Conservation (phyloP, 768 basidiomycete genomes). For the Inosperma sp. region DNA sequence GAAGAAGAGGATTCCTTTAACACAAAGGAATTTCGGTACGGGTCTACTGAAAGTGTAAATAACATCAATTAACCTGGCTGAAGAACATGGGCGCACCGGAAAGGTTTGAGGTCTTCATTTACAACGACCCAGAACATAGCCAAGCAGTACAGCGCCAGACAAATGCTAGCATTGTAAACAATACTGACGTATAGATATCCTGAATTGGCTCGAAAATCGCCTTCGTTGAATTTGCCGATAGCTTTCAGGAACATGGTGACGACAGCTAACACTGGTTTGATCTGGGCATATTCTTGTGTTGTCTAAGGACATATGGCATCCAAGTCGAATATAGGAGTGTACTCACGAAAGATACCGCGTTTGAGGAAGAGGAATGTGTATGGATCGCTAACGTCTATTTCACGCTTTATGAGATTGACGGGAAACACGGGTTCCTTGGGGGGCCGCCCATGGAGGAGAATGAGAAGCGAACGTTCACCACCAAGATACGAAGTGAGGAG, state of each 20-base stretch:
- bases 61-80: background rate
- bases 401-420: slow-evolving; percentile 71
- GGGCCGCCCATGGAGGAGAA: slow-evolving; percentile 84
- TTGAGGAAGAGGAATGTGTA: slow-evolving; percentile 92
- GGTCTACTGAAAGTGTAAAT: slow-evolving; percentile 45
- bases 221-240: slow-evolving; percentile 83
- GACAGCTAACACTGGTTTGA: slow-evolving; percentile 86
- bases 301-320: slow-evolving; percentile 7
- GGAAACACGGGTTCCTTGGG: slow-evolving; percentile 89
- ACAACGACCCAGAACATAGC: slow-evolving; percentile 98
- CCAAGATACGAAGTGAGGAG: slow-evolving; percentile 82
- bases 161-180: slow-evolving; percentile 80
- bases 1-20: slow-evolving; percentile 97
- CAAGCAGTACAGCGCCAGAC: slow-evolving; percentile 79
- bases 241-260: slow-evolving; percentile 85
- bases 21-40: slow-evolving; percentile 95
- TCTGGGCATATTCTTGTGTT: slow-evolving; percentile 99
- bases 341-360: slow-evolving; percentile 86
- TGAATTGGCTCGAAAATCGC: slow-evolving; percentile 75
- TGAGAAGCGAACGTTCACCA: slow-evolving; percentile 89
- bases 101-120: slow-evolving; percentile 82
- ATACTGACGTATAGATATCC: slow-evolving; percentile 91
- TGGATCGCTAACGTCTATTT: slow-evolving; percentile 93
- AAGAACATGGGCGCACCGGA: slow-evolving; percentile 48
- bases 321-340: background rate